Evolutionary conservation across 805 yeast species (phyloP), one percentile per base, ranked within the genome.

Genomic region (Cephaloascus albidus): DNA sequence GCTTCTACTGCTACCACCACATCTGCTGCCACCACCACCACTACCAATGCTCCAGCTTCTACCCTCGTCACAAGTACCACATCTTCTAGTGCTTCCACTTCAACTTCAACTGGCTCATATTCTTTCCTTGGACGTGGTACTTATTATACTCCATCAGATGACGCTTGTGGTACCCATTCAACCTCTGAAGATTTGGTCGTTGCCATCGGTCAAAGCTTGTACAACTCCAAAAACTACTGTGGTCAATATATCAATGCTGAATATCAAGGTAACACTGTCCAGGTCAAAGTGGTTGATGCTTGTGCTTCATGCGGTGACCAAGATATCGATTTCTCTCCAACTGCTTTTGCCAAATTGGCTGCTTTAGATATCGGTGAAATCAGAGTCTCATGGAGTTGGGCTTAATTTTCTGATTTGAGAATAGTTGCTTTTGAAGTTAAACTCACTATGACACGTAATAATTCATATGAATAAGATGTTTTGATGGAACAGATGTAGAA

Each of bases 121-220:
- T 40, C 43, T 10, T 50, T 42, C 44, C 37, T 59, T 2, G 78
- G 78, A 34, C 54, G 71, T 43, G 79, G 77, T 39, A 74, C 79
- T 23, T 74, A 55, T 54, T 74, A 70, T 51, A 50, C 52, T 23
- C 62, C 72, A 17, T 65, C 65, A 4, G 48, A 58, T 36, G 83
- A 81, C 40, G 76, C 81, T 18, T 78, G 83, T 58, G 84, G 84
- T 33, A 43, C 47, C 35, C 51, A 62, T 43, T 67, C 58, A 58
- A 39, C 60, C 15, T 74, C 65, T 43, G 27, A 58, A n/a, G 83
- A 77, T 48, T 53, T 53, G 42, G 65, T 77, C 45, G 78, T 70
- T 34, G 84, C 83, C 32, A 57, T 76, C 46, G 68, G 74, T 40
- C 60, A 57, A 44, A 50, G 50, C 37, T 61, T 71, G 49, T 72